phyloP scores from a whole-genome alignment of 345 rosid species.

The Pelargonium nanum region DNA sequence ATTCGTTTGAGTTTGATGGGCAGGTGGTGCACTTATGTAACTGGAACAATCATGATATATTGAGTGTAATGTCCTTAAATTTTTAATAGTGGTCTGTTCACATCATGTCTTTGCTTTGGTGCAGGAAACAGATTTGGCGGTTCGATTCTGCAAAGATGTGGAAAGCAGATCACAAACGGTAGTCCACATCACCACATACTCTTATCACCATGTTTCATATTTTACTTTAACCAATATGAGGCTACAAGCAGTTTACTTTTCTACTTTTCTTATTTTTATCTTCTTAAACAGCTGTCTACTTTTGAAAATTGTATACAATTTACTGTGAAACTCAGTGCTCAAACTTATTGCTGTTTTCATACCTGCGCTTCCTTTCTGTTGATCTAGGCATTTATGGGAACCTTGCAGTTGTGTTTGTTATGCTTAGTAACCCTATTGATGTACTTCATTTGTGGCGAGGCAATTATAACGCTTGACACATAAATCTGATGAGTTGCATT shows the following conservation, averaged over 20 bases:
- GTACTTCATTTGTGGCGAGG: neutral
- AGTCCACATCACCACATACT: slow-evolving; percentile 23
- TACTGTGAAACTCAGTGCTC: neutral
- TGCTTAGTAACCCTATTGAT: neutral
- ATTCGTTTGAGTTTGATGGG: slow-evolving; percentile 42
- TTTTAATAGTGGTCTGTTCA: neutral
- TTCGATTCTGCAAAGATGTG: slow-evolving; percentile 89
- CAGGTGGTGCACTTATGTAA: slow-evolving; percentile 36
- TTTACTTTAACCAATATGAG: neutral
- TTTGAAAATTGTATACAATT: too few species aligned
- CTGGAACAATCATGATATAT: neutral
- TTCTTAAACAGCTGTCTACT: neutral
- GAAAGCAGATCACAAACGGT: slow-evolving; percentile 79
- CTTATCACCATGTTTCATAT: slow-evolving; percentile 17
- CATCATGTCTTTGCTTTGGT: slow-evolving; percentile 7
- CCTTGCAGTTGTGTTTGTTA: neutral
- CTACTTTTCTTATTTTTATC: neutral
- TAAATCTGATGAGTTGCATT: neutral
- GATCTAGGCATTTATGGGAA: neutral
- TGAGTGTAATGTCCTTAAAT: neutral
- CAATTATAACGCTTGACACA: neutral
- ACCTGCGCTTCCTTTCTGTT: neutral
- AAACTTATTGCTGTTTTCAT: neutral
- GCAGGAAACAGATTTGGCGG: slow-evolving; percentile 61
- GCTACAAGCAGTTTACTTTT: neutral